phyloP scores from a whole-genome alignment of 768 basidiomycete species.

The Amanita phalloides region DNA sequence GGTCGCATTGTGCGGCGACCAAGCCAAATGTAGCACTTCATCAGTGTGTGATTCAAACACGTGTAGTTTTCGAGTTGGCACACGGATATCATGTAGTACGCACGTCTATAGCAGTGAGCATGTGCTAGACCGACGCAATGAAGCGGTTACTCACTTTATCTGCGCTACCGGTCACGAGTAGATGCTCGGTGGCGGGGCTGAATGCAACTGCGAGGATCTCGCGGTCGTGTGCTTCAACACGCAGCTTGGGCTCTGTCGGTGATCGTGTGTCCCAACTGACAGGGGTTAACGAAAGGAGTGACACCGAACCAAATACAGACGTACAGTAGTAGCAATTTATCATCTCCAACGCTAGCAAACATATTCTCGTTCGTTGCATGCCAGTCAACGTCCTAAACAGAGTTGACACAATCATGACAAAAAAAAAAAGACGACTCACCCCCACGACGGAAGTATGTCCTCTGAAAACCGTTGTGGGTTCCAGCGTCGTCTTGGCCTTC shows the following conservation, averaged over 20 bases:
- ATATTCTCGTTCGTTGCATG: constrained; percentile 70
- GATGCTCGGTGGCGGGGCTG: constrained; percentile 61
- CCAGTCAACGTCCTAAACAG: constrained; percentile 91
- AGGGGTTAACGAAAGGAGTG: constrained; percentile 6
- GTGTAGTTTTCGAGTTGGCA: constrained; percentile 68
- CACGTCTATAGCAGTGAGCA: constrained; percentile 47
- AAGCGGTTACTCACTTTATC: constrained; percentile 58
- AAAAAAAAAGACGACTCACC: constrained; percentile 32
- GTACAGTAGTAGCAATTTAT: constrained; percentile 88
- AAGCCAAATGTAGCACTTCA: constrained; percentile 87
- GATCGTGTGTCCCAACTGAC: constrained; percentile 88
- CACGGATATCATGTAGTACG: constrained; percentile 78
- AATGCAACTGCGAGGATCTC: constrained; percentile 91
- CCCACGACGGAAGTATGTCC: constrained; percentile 92
- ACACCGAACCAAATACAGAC: constrained; percentile 17
- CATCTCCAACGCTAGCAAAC: constrained; percentile 94
- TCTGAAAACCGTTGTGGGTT: constrained; percentile 73
- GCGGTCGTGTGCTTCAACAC: constrained; percentile 78
- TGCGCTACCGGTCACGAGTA: constrained; percentile 84
- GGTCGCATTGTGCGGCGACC: constrained; percentile 90
- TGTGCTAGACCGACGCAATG: background rate
- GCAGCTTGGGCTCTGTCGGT: constrained; percentile 52
- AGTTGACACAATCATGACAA: constrained; percentile 4
- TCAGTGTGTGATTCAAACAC: constrained; percentile 90
- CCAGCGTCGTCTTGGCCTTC: constrained; percentile 67